Conservation (phyloP, 208 protist species). For the Trypanosoma conorhini region DNA sequence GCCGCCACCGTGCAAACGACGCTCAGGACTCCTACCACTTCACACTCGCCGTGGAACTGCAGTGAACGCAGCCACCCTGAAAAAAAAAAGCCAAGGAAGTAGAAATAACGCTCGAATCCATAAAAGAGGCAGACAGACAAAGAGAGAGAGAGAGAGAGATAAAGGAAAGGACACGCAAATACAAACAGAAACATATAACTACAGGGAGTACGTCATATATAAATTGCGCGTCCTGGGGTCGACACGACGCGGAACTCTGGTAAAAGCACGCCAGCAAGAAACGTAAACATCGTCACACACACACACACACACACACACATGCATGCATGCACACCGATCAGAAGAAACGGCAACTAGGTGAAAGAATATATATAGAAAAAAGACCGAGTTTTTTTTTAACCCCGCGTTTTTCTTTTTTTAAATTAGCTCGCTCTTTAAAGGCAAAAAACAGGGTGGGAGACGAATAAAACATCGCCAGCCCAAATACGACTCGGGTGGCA, state of each 20-base stretch:
- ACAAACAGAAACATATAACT: conserved; percentile 7
- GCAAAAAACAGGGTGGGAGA: not conserved
- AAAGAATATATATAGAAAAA: conserved; percentile 4
- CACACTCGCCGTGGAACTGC: not conserved
- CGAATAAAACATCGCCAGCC: not conserved
- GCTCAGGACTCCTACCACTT: not conserved
- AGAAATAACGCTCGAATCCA: not conserved
- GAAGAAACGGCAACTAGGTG: conserved; percentile 16
- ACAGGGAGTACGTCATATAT: not conserved
- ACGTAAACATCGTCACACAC: not conserved
- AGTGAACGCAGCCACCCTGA: not conserved
- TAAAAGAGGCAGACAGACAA: not conserved
- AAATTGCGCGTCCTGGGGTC: not conserved
- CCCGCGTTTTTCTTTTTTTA: not conserved
- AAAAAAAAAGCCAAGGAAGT: not conserved
- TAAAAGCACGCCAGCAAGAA: not conserved
- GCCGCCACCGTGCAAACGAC: not conserved
- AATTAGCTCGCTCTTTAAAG: not conserved
- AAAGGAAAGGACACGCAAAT: conserved; percentile 12
- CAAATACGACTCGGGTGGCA: not conserved
- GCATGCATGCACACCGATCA: conserved; percentile 7
- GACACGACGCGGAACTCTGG: not conserved
- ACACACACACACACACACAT: not conserved
- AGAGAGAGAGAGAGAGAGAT: not conserved
- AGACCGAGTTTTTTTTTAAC: conserved; percentile 5